A percentile compares a stretch with the other conserved stretches of the same genome.
phyloP scores from a whole-genome alignment of 805 yeast species.

The Ogataea parapolymorpha region DNA sequence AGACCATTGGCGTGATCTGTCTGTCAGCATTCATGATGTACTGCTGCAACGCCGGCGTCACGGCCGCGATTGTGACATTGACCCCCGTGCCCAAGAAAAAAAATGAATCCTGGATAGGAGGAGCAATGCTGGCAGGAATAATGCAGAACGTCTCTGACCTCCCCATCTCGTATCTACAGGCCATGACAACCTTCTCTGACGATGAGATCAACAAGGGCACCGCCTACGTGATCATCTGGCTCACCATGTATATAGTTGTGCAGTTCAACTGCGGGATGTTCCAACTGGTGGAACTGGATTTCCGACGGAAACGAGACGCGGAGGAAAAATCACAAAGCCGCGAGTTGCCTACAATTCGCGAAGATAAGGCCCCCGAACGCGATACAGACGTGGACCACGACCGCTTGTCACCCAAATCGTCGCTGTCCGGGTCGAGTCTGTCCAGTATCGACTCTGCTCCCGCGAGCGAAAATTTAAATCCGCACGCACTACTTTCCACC shows the following conservation, averaged over 20 bases:
- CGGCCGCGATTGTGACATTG: constrained; percentile 32
- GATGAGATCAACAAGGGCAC: constrained; percentile 35
- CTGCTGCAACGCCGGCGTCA: constrained; percentile 46
- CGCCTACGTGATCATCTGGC: constrained; percentile 56
- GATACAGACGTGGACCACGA: not conserved
- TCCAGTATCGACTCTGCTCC: constrained; percentile 11
- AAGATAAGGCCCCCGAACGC: not conserved
- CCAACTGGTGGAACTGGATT: constrained; percentile 49
- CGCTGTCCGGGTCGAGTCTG: constrained; percentile 14
- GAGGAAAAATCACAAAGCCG: constrained; percentile 6
- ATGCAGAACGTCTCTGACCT: constrained; percentile 74
- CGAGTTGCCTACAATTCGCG: not conserved
- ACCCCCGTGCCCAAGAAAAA: constrained; percentile 49
- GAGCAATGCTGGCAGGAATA: constrained; percentile 64
- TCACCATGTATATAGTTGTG: constrained; percentile 48
- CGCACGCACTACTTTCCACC: constrained; percentile 15
- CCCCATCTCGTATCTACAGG: constrained; percentile 74
- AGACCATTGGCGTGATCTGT: constrained; percentile 63
- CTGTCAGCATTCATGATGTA: constrained; percentile 51
- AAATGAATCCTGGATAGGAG: constrained; percentile 59
- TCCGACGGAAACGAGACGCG: constrained; percentile 31
- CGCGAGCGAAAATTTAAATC: constrained; percentile 5
- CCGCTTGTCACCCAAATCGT: constrained; percentile 13
- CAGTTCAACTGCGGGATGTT: constrained; percentile 55
- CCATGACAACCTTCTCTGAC: constrained; percentile 44